These are phyloP conservation scores for Cryptococcus wingfieldii DNA, from an alignment of 1,284 basidiomycete genomes.

Conservation along the genomic window DNA sequence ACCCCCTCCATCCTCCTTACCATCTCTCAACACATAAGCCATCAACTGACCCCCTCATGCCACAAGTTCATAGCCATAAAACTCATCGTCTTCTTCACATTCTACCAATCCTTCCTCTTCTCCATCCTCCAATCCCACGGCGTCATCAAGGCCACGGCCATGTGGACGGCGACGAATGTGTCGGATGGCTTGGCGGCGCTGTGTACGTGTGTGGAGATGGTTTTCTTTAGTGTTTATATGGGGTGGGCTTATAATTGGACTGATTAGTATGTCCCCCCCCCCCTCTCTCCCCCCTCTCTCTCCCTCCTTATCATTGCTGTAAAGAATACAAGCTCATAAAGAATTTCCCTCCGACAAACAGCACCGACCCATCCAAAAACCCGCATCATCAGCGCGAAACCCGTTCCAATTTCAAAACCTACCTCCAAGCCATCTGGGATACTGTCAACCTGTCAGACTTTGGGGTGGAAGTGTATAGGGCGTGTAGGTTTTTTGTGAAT, in stretches of 20 bases:
- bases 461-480: conserved; percentile 58
- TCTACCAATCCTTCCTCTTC: conserved; percentile 48
- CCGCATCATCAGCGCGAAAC: conserved; percentile 17
- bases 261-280: conserved; percentile 55
- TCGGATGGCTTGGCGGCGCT: conserved; percentile 77
- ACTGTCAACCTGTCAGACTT: conserved; percentile 75
- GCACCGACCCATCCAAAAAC: conserved; percentile 21
- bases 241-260: conserved; percentile 67
- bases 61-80: conserved; percentile 35
- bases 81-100: conserved; percentile 67
- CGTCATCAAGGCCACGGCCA: conserved; percentile 58
- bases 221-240: conserved; percentile 71
- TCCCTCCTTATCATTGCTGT: no score
- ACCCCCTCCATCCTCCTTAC: no score
- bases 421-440: conserved; percentile 60
- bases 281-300: neutral
- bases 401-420: conserved; percentile 25
- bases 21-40: no score
- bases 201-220: conserved; percentile 81
- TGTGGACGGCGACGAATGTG: conserved; percentile 61
- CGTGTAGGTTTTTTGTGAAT: conserved; percentile 60
- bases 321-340: neutral
- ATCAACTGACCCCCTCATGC: neutral
- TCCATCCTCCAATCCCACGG: conserved; percentile 40
- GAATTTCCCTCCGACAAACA: no score